Evolutionary conservation across 495 filamentous ascomycete genomes (phyloP), one percentile per base, ranked within the genome.

Genomic region (Podospora tetraspora): DNA sequence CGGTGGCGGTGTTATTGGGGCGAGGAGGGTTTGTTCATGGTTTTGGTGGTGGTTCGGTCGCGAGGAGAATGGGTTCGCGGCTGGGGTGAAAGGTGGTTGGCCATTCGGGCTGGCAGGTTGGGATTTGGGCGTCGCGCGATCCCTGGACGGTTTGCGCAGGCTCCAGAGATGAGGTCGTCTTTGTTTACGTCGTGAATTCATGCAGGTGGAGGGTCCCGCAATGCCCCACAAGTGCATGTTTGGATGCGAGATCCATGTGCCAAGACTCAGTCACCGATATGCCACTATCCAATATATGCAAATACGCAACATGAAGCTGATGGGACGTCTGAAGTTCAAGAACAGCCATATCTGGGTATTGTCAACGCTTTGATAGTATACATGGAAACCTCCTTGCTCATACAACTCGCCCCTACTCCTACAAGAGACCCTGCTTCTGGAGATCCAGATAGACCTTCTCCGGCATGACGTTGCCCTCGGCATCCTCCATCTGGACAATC

Each of bases 401-500:
- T 52, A 11, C n/a, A 19, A 10, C 3, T 22, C 43, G 2, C 19
- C 25, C 65, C 7, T n/a, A n/a, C n/a, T n/a, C 3, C 79, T 80
- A 91, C 58, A 91, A 80, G 69, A 92, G 77, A 63, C 90, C 90
- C 73, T 90, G 87, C 77, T 89, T 90, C 78, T 87, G 84, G 75
- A 92, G 77, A 78, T 99, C 96, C 64, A 92, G 86, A 75, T 97
- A 99, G 57, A 99, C 92, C 82, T 96, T 96, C 82, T 96, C 90
- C 0, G 96, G 95, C 95, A 99, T 98, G 29, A 98, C 96, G 75
- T 98, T 98, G 59, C 95, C 95, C 75, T 96, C 91, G 0, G 87
- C 91, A 79, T 99, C 95, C 83, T 99, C 95, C 96, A 98, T 98
- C 82, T 99, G 92, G 34, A 97, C 92, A 1, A 98, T 87, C 61